Evolutionary conservation across 2,329 filamentous ascomycete genomes (phyloP).

Genomic region (Laburnicola sp.): DNA sequence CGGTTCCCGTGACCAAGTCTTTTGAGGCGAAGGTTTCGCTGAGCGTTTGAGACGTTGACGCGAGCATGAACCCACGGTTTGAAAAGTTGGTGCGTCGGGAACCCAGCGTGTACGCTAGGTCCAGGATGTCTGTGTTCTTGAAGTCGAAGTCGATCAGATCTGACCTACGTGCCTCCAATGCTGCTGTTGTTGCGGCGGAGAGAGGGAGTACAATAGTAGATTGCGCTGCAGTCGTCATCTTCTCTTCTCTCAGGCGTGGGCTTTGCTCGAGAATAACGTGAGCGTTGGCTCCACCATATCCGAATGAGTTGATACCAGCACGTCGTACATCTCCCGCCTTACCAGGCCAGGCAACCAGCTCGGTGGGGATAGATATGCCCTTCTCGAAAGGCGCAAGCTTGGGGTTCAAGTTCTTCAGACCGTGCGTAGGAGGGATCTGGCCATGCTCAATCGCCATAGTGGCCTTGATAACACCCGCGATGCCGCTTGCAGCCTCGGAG

Average conservation of each 20-base stretch:
- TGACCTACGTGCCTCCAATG: too few species aligned
- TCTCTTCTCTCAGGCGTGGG: background rate
- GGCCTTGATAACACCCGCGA: constrained; percentile 33
- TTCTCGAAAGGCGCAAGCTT: constrained; percentile 4
- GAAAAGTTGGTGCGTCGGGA: too few species aligned
- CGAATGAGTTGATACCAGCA: constrained; percentile 29
- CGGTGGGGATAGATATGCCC: constrained; percentile 4
- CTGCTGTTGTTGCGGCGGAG: too few species aligned
- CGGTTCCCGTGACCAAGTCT: background rate
- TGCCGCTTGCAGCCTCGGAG: constrained; percentile 22
- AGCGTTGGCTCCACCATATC: constrained; percentile 30
- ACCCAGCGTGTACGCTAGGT: too few species aligned
- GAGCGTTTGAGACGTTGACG: background rate
- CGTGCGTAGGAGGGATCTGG: constrained; percentile 34
- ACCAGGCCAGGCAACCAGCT: background rate
- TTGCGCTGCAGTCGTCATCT: too few species aligned
- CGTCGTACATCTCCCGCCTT: constrained; percentile 17
- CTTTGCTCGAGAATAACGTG: constrained; percentile 24
- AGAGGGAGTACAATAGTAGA: too few species aligned
- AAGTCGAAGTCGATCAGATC: too few species aligned
- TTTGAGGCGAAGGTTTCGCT: background rate
- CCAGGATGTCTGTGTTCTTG: too few species aligned
- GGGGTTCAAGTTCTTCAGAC: constrained; percentile 37
- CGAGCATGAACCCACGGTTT: too few species aligned
- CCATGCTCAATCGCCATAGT: constrained; percentile 37